Percentiles rank a stretch among this genome's conserved stretches.
Evolutionary conservation across 2,329 filamentous ascomycete species (phyloP).

Genomic region (Passalora sequoiae): DNA sequence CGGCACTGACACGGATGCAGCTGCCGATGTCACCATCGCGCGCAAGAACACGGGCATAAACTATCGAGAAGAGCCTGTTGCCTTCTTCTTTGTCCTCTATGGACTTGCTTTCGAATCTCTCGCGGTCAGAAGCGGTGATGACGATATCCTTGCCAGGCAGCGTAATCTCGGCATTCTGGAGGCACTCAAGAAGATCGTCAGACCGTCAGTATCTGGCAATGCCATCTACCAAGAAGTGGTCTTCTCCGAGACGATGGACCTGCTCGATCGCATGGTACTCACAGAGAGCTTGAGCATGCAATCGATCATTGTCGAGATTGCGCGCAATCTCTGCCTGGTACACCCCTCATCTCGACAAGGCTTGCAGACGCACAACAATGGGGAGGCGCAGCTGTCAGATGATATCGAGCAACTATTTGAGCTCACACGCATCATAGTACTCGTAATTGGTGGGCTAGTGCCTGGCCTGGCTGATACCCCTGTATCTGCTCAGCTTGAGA

Average conservation of each 20-base stretch:
- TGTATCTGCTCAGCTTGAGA: constrained; percentile 49
- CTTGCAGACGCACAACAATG: constrained; percentile 28
- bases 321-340: constrained; percentile 78
- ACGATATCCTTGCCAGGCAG: constrained; percentile 30
- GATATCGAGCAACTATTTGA: constrained; percentile 98
- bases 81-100: constrained; percentile 98
- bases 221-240: constrained; percentile 94
- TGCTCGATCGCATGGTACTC: constrained; percentile 84
- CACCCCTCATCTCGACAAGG: constrained; percentile 80
- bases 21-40: constrained; percentile 31
- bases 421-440: constrained; percentile 88
- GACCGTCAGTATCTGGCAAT: constrained; percentile 89
- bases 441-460: constrained; percentile 81
- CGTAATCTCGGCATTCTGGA: constrained; percentile 70
- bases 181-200: constrained; percentile 89
- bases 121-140: constrained; percentile 67
- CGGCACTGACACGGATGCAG: constrained; percentile 12
- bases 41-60: constrained; percentile 77
- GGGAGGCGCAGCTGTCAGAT: constrained; percentile 76
- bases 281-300: constrained; percentile 89
- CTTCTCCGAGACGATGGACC: constrained; percentile 95
- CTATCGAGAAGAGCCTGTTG: constrained; percentile 94
- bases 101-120: constrained; percentile 94
- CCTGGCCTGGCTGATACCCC: constrained; percentile 67
- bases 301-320: constrained; percentile 88